Conservation (phyloP, 768 basidiomycete species). For the Lactarius psammicola region DNA sequence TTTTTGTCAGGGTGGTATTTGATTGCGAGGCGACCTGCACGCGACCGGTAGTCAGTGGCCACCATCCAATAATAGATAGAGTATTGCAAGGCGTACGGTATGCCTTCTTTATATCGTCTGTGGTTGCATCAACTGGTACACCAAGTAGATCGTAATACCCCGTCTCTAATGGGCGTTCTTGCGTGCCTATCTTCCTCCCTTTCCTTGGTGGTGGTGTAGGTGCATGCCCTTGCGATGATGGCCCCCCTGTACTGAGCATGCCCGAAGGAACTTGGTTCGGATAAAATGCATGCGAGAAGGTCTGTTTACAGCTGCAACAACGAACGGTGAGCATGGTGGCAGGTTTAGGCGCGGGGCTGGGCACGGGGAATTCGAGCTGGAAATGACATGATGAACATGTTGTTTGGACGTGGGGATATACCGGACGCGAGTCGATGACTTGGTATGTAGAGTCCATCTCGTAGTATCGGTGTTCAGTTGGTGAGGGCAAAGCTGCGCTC, state of each 20-base stretch:
- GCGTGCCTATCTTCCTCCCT: slow-evolving; percentile 82
- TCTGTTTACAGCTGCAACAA: slow-evolving; percentile 64
- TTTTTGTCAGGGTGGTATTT: slow-evolving; percentile 94
- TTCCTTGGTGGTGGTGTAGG: slow-evolving; percentile 38
- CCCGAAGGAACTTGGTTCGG: slow-evolving; percentile 51
- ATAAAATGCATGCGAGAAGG: slow-evolving; percentile 66
- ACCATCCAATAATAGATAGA: background rate
- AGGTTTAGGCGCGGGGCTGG: slow-evolving; percentile 52
- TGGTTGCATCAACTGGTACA: slow-evolving; percentile 67
- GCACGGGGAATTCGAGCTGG: slow-evolving; percentile 67
- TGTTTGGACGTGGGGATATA: slow-evolving; percentile 65
- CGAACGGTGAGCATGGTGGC: slow-evolving; percentile 61
- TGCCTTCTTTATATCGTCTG: slow-evolving; percentile 88
- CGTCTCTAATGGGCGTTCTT: slow-evolving; percentile 84
- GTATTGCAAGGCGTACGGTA: slow-evolving; percentile 57
- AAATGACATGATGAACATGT: slow-evolving; percentile 56
- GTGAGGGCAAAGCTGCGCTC: background rate
- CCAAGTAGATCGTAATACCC: slow-evolving; percentile 89
- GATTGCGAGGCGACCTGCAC: slow-evolving; percentile 74
- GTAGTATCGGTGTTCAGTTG: background rate
- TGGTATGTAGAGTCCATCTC: slow-evolving; percentile 48
- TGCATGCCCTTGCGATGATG: slow-evolving; percentile 25
- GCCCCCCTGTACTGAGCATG: slow-evolving; percentile 11
- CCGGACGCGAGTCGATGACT: slow-evolving; percentile 60
- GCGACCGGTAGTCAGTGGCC: background rate